Percentiles rank a stretch among this genome's conserved stretches.
phyloP scores from a whole-genome alignment of 768 basidiomycete species.

The Suillus paluster region DNA sequence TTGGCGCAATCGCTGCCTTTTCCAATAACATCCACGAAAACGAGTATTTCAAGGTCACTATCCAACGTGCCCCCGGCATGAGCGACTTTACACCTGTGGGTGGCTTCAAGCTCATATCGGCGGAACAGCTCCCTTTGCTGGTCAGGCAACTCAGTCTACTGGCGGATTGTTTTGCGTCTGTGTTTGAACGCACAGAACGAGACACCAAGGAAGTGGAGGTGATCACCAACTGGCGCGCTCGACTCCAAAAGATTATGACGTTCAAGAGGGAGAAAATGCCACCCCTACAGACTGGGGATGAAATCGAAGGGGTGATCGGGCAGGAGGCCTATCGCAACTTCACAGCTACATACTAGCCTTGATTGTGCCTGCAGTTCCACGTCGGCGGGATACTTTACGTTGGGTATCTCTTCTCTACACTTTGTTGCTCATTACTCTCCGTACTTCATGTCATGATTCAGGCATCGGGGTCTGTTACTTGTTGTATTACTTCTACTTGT shows the following conservation, averaged over 20 bases:
- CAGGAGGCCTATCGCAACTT: slow-evolving; percentile 63
- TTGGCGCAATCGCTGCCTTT: slow-evolving; percentile 83
- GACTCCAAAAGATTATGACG: slow-evolving; percentile 78
- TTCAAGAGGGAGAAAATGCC: slow-evolving; percentile 42
- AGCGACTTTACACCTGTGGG: slow-evolving; percentile 93
- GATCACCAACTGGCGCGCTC: slow-evolving; percentile 86
- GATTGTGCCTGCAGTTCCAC: not conserved
- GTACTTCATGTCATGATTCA: not conserved
- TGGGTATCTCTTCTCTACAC: not conserved
- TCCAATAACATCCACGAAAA: slow-evolving; percentile 85
- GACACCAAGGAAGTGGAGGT: slow-evolving; percentile 78
- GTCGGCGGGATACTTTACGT: not conserved
- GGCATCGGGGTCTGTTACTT: not conserved
- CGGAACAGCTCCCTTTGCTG: slow-evolving; percentile 82
- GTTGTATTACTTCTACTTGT: not conserved
- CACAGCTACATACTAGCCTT: slow-evolving; percentile 50
- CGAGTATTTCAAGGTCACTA: slow-evolving; percentile 94
- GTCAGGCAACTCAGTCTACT: slow-evolving; percentile 87
- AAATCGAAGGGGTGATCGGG: slow-evolving; percentile 49
- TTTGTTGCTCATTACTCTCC: not conserved
- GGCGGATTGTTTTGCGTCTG: slow-evolving; percentile 88
- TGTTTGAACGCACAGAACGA: slow-evolving; percentile 74
- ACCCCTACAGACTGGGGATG: slow-evolving; percentile 27
- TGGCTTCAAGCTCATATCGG: slow-evolving; percentile 92
- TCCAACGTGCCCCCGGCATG: slow-evolving; percentile 90